These are phyloP conservation scores for Candida insectorum DNA, from an alignment of 805 yeast species.

Conservation along the genomic window DNA sequence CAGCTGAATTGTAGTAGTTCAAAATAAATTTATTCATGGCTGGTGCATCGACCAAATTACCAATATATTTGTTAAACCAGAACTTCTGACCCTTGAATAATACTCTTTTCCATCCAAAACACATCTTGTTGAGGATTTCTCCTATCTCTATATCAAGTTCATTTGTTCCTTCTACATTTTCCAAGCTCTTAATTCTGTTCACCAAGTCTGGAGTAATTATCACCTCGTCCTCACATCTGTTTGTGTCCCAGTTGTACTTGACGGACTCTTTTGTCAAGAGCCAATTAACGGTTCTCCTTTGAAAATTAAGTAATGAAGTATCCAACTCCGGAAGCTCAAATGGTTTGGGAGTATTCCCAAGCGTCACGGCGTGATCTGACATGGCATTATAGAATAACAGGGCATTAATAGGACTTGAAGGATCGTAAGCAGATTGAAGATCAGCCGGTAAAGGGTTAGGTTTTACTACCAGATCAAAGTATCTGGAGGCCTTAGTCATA, in stretches of 20 bases:
- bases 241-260: conserved; percentile 23
- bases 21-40: conserved; percentile 27
- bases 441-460: conserved; percentile 5
- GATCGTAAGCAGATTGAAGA: conserved; percentile 2
- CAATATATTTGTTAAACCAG: conserved; percentile 54
- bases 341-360: conserved; percentile 13
- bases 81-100: conserved; percentile 10
- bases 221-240: conserved; percentile 17
- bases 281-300: conserved; percentile 56
- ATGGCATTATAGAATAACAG: conserved; percentile 49
- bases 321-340: conserved; percentile 42
- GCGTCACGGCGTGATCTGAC: conserved; percentile 39
- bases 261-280: conserved; percentile 50
- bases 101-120: conserved; percentile 52
- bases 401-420: conserved; percentile 23
- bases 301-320: conserved; percentile 46
- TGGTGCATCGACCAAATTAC: conserved; percentile 37
- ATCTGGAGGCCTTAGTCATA: conserved; percentile 10
- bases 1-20: conserved; percentile 19
- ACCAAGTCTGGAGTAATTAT: conserved; percentile 9
- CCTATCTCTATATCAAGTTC: conserved; percentile 21
- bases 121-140: conserved; percentile 34
- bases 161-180: neutral
- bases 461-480: conserved; percentile 5
- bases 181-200: neutral